Base-by-base conservation (phyloP, 202 grass and related monocot genomes). In the Sporobolus alterniflorus region DNA sequence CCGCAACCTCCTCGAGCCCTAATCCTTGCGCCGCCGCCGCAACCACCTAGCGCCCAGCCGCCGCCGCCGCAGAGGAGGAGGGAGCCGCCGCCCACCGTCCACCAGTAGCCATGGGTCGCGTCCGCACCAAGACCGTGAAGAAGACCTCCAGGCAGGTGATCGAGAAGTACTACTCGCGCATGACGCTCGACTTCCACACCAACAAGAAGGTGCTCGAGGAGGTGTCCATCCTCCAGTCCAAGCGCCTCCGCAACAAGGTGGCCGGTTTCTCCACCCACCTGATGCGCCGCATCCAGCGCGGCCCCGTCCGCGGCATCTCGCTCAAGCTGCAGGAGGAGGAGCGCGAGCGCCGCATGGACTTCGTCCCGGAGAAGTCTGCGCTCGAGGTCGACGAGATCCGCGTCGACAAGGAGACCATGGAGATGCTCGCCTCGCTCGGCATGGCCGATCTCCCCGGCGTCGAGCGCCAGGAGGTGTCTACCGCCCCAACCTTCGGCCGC, bases 271-370 rank as follows among this genome's bases (percentile, higher is more conserved):
- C 65, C 46, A 87, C 83, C 43, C 88, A 90, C 32, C 59, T 90
- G 7, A 90, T 90, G 84, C 78, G 87, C 77, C 77, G 76, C 69
- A 89, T 89, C 87, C 82, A 89, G 69, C 69, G 76, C 1, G 87
- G 87, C 10, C 83, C 88, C n/a, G 83, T 90, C 7, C 70, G 88
- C 14, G 88, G 83, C 55, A 90, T 87, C 73, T 90, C 79, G 1
- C 78, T 90, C 83, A 90, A 90, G 88, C 83, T 90, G 16, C 74
- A 87, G 79, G 84, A 90, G 88, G 88, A 90, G 84, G 84, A 90
- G 78, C 88, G 84, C 20, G 88, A 87, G 83, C 79, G 88, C 68
- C 73, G 88, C 47, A 90, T 90, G 88, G 84, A 90, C 56, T 90
- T 90, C 79, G 84, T 90, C 39, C 84, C 74, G 17, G 84, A 87